Evolutionary conservation across 345 rosid species (phyloP).

Genomic region (Eucalyptus dawsonii): DNA sequence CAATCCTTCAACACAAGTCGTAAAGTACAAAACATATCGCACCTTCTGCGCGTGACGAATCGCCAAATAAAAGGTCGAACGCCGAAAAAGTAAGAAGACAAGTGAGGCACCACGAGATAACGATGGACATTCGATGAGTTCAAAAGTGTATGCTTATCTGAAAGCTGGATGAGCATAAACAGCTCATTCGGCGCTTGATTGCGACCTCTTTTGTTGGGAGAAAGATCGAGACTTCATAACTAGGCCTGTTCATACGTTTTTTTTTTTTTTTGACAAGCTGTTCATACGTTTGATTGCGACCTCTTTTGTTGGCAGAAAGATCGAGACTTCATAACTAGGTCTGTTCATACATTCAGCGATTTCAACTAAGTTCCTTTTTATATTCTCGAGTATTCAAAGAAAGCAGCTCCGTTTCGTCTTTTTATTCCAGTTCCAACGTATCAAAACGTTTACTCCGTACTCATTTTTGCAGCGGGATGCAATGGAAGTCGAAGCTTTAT

Average conservation of each 20-base stretch:
- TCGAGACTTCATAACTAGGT: neutral
- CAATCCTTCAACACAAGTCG: neutral
- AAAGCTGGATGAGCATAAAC: neutral
- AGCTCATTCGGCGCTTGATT: neutral
- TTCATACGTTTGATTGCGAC: too few species aligned
- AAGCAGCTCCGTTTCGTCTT: neutral
- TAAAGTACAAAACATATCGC: neutral
- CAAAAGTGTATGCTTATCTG: neutral
- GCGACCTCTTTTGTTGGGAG: neutral
- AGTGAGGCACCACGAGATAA: neutral
- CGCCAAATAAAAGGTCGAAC: neutral
- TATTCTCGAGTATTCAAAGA: neutral
- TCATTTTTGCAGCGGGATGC: neutral
- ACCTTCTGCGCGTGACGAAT: neutral
- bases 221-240: neutral
- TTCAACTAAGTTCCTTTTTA: neutral
- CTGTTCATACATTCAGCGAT: neutral
- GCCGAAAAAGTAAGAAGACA: neutral
- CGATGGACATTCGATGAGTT: neutral
- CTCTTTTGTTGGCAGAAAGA: too few species aligned
- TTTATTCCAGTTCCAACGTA: neutral
- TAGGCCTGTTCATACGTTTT: neutral
- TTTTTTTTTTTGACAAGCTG: too few species aligned
- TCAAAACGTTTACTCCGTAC: neutral
- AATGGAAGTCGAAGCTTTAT: neutral